Evolutionary conservation across 306 rosid species (phyloP), one percentile per base, ranked within the genome.

Genomic region (Glycyrrhiza uralensis): DNA sequence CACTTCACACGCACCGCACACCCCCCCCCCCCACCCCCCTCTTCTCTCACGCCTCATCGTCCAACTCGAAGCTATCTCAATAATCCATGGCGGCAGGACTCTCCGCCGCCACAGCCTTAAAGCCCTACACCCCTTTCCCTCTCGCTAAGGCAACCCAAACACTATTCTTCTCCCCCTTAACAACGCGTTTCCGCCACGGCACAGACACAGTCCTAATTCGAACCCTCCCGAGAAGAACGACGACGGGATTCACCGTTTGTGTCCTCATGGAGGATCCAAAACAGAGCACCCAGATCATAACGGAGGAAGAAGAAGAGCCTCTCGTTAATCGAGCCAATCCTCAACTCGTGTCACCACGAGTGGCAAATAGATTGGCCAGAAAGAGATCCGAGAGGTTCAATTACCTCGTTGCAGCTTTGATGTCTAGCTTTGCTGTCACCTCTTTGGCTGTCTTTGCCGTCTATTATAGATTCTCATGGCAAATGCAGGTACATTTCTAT

Each of bases 361-460:
- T 79, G 61, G 80, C 84, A 0, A 87, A 87, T 69, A 91, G 66
- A 81, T 38, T 86, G 66, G 90, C 87, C 1, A 75, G 88, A 72
- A 91, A 89, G 77, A 83, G 7, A 50, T 93, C 94, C 2, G 94
- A 91, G 83, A 86, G 98, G 80, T 77, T 77, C 68, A 86, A 94
- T 58, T 93, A 91, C 70, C 89, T 93, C 4, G 75, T 91, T 3
- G 98, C 98, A 0, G 98, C 98, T 28, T 76, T 93, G 0, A 80
- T 93, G 94, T 93, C 98, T 12, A 93, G 83, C 86, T 85, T 86
- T n/a, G 98, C 94, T n/a, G 75, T 93, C 60, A 87, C 94, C 5
- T 91, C 97, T 35, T 74, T 93, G 98, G 94, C 98, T 12, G 68
- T 89, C 71, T 61, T 92, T 79, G 88, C 97, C 1, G 97, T 92